Base-by-base conservation (phyloP, 768 basidiomycete species). In the Rickenella mellea region DNA sequence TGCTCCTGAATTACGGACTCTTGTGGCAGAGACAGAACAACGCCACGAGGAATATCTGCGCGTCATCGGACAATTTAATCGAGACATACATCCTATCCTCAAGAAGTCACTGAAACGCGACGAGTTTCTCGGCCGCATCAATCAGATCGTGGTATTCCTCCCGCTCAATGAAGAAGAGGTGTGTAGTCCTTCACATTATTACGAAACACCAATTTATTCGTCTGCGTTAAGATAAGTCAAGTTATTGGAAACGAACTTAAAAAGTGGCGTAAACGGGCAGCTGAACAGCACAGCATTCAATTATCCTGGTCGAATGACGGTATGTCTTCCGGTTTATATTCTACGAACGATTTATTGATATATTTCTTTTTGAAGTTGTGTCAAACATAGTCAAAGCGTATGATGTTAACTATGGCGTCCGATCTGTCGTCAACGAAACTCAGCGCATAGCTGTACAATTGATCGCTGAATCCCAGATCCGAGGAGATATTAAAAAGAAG, bases 101-200 rank as follows among this genome's bases (percentile, higher is more conserved):
- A 51, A 67, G 40, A 43, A 48, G 25, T 45, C 62, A 4, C 11
- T 36, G 33, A 36, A 22, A 36, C 33, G 33, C 15, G 33, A 36
- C 12, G 67, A 69, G 45, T 56, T 66, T 43, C 54, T 67, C 45
- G 64, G 65, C 48, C 61, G 66, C 17, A 52, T 67, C 39, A 64
- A 67, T 48, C 48, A 52, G 40, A 55, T 56, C 24, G 48, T 58
- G 27, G 46, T 67, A 17, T 67, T 67, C 54, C 33, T 36, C 9
- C 33, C 33, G 10, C 33, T 36, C 33, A 22, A 36, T 17, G 33
- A 36, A 22, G 33, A 36, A 17, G 33, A 36, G 12, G 24, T 36
- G 4, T 36, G n/a, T n/a, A n/a, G n/a, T n/a, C n/a, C n/a, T n/a
- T n/a, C n/a, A n/a, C n/a, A n/a, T n/a, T n/a, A n/a, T n/a, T n/a